Evolutionary conservation across 2,329 filamentous ascomycete species (phyloP).

Genomic region (Penicillium sp.): DNA sequence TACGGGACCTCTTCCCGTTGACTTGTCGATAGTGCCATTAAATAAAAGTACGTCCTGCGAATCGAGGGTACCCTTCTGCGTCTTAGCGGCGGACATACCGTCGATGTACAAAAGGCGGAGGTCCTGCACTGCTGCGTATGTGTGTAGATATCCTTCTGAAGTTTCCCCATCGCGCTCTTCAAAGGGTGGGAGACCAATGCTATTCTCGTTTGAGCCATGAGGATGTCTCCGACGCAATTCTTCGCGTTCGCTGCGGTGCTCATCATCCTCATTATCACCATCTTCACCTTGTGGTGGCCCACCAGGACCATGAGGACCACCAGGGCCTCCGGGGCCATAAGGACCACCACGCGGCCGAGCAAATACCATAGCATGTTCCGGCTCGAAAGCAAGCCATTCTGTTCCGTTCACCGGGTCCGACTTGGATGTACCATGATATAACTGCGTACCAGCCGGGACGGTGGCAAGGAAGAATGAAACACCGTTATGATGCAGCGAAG

Average conservation of each 20-base stretch:
- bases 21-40: conserved; percentile 28
- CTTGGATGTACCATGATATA: conserved; percentile 63
- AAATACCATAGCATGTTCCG: conserved; percentile 69
- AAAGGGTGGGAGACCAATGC: neutral
- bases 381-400: conserved; percentile 75
- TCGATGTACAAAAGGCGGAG: conserved; percentile 67
- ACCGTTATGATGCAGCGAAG: conserved; percentile 70
- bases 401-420: conserved; percentile 50
- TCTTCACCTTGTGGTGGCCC: neutral
- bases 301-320: neutral
- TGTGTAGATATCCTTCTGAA: conserved; percentile 61
- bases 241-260: conserved; percentile 2
- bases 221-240: conserved; percentile 11
- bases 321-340: neutral
- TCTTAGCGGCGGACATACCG: conserved; percentile 67
- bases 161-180: neutral
- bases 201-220: neutral
- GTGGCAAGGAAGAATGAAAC: conserved; percentile 68
- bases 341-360: conserved; percentile 37
- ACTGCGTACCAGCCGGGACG: conserved; percentile 61
- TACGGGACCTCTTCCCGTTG: neutral
- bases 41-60: conserved; percentile 63
- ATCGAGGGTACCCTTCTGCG: conserved; percentile 64
- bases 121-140: conserved; percentile 58
- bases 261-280: neutral